Base-by-base conservation (phyloP, 225 moss, liverwort and hornwort genomes). In the Marchantia paleacea region DNA sequence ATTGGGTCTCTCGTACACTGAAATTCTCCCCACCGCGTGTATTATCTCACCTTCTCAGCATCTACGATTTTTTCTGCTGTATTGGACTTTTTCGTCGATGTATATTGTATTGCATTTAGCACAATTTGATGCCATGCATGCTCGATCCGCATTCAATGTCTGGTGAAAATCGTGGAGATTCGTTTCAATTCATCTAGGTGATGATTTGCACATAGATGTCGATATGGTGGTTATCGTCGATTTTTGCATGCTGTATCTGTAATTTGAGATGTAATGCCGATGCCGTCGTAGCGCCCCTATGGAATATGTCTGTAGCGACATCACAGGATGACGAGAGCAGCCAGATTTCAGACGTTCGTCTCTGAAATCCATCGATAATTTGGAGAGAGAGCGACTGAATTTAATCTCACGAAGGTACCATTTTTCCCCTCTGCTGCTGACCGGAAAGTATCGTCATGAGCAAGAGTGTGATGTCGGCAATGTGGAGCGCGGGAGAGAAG, bases 1-100 rank as follows among this genome's bases (percentile, higher is more conserved):
- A 52, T 64, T 64, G 65, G 24, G 50, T 78, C 67, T 78, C 78
- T 78, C 78, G 18, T 66, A 78, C 65, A 25, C 55, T 78, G 65
- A 52, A 78, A 61, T 76, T 76, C 74, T 75, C 58, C 39, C 47
- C 60, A 60, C 20, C 19, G 55, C 75, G 30, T 58, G 75, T 76
- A 60, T 16, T 28, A 22, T 61, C 58, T 76, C 75, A 58, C 57
- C 13, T 6, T 55, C 55, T 30, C 28, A 25, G 7, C 12, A 28
- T 74, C 54, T 72, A 16, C n/a, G 50, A 22, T 9, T 28, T 66
- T 29, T 0, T 66, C 4, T 0, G 19, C 24, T 72, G 72, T 1
- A 72, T 51, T 24, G 22, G 52, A 52, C 47, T 15, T 16, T 50
- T 31, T 51, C n/a, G 48, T 51, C 24, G 10, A 51, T 71, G 2